Evolutionary conservation across 2,329 filamentous ascomycete species (phyloP).

Genomic region (Xylariaceae sp.): DNA sequence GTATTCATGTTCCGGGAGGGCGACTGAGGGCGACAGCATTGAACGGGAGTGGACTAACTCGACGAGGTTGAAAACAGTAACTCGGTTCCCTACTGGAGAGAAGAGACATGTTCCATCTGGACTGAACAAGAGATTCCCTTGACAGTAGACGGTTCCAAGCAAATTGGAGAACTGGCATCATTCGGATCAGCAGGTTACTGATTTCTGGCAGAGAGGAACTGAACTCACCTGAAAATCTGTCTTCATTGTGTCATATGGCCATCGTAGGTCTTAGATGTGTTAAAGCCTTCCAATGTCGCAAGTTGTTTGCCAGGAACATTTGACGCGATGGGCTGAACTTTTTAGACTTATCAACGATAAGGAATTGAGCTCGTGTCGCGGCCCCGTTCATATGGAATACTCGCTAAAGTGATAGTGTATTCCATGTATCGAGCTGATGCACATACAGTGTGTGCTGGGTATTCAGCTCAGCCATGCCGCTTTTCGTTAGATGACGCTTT

Average conservation of each 20-base stretch:
- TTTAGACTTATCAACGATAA: slow-evolving; percentile 32
- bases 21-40: slow-evolving; percentile 15
- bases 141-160: slow-evolving; percentile 95
- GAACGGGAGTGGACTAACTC: slow-evolving; percentile 55
- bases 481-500: no score
- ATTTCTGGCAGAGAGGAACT: background rate
- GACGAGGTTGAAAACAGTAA: slow-evolving; percentile 92
- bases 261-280: slow-evolving; percentile 11
- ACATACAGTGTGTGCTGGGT: background rate
- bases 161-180: slow-evolving; percentile 83
- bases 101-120: slow-evolving; percentile 93
- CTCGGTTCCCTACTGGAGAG: slow-evolving; percentile 92
- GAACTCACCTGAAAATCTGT: slow-evolving; percentile 85
- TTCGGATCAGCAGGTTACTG: slow-evolving; percentile 8
- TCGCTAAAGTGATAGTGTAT: background rate
- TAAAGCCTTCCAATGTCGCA: background rate
- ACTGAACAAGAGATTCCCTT: slow-evolving; percentile 94
- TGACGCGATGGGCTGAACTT: slow-evolving; percentile 17
- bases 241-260: slow-evolving; percentile 65
- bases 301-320: slow-evolving; percentile 1
- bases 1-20: slow-evolving; percentile 16
- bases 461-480: no score
- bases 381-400: background rate
- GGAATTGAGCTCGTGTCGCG: slow-evolving; percentile 1
- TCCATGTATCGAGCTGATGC: background rate